Conservation (phyloP, 305 asterid genomes). For the Rubia occidens region DNA sequence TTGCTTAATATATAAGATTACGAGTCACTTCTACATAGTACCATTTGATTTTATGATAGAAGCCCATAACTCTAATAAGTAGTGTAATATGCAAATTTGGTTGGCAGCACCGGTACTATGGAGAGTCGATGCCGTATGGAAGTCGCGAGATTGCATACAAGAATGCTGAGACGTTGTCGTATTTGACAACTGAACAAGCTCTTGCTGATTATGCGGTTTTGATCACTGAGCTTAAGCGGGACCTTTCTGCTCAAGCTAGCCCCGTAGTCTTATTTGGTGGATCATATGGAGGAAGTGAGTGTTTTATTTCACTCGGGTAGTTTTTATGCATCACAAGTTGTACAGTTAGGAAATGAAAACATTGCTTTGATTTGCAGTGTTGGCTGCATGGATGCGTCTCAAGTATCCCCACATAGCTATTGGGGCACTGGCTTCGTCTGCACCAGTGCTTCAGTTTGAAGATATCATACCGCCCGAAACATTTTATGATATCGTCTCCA, state of each 20-base stretch:
- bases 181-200: slow-evolving; percentile 83
- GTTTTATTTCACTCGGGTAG: neutral
- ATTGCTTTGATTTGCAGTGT: slow-evolving; percentile 41
- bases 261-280: slow-evolving; percentile 88
- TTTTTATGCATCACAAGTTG: neutral
- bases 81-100: slow-evolving; percentile 7
- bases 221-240: slow-evolving; percentile 63
- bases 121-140: slow-evolving; percentile 83
- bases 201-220: slow-evolving; percentile 79
- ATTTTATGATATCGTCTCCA: slow-evolving; percentile 70
- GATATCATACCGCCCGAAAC: slow-evolving; percentile 66
- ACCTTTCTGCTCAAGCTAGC: slow-evolving; percentile 56
- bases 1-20: no score
- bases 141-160: slow-evolving; percentile 60
- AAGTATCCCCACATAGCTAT: slow-evolving; percentile 61
- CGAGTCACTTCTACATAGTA: no score
- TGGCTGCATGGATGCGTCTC: slow-evolving; percentile 96
- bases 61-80: no score
- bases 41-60: no score
- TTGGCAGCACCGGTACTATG: slow-evolving; percentile 86
- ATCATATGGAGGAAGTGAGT: slow-evolving; percentile 93
- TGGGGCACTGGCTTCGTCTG: slow-evolving; percentile 13
- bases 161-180: slow-evolving; percentile 52
- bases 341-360: neutral
- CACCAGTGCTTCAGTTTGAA: slow-evolving; percentile 57